Evolutionary conservation across 352 stramenopile species (phyloP), one percentile per base, ranked within the genome.

Genomic region (Phytophthora lateralis): DNA sequence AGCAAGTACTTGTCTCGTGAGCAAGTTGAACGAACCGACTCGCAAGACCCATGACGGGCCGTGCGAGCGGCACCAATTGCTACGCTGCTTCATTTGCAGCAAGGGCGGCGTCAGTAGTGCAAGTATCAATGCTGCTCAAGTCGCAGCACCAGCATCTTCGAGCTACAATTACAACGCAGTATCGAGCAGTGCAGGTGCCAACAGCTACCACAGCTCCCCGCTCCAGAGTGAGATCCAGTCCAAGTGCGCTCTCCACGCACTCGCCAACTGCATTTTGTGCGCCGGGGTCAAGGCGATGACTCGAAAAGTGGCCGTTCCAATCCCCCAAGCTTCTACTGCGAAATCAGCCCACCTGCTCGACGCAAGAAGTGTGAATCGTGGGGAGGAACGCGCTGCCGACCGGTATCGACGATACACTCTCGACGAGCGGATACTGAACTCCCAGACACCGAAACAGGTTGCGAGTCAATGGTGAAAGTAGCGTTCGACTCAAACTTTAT

Each of bases 211-310:
- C 15, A 51, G 21, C 4, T 14, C 15, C 18, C 30, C 18, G 27
- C 9, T 37, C 30, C 39, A 41, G 50, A 46, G 10, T 21, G 24
- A 63, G 6, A 20, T 6, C 4, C 58, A 61, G 21, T 20, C 34
- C 18, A 89, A 84, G 44, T 93, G 84, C 42, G 55, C 77, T 7
- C 51, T 73, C 1, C 84, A 93, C 44, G 61, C 69, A 18, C 75
- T 93, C 7, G 63, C 70, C n/a, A 93, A 90, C 50, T 93, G 84
- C 30, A 82, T 91, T 38, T 60, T 91, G 11, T 93, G 84, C 38
- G 69, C 75, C 15, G 76, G 73, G 9, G 50, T 63, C 12, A 77
- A 76, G 50, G 50, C 55, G 4, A 68, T 73, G 53, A 73, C 65
- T 4, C 52, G 60, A 21, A 73, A 73, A 39, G 51, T 47, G 29